Percentiles rank a stretch among this genome's conserved stretches.
phyloP scores from a whole-genome alignment of 1,284 basidiomycete genomes.

The Marasmius fiardii region DNA sequence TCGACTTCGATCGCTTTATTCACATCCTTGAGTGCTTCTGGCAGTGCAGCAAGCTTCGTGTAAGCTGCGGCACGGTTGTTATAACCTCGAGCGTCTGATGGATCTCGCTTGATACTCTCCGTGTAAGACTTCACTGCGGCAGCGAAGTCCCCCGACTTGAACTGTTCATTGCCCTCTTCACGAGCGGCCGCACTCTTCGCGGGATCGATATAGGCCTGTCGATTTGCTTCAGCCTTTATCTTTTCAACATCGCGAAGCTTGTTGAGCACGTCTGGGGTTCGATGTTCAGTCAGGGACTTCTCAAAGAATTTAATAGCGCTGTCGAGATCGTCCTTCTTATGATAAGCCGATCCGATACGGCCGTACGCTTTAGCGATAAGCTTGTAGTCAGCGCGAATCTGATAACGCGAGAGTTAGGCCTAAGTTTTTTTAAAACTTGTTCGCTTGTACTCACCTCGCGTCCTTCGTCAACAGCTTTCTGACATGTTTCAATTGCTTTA shows the following conservation, averaged over 20 bases:
- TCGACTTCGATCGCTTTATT: constrained; percentile 94
- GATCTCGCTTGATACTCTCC: constrained; percentile 96
- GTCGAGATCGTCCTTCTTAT: constrained; percentile 75
- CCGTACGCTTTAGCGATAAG: constrained; percentile 86
- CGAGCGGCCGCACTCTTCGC: constrained; percentile 82
- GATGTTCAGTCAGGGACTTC: constrained; percentile 95
- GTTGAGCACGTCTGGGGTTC: constrained; percentile 89
- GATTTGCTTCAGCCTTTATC: constrained; percentile 73
- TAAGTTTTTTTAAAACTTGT: too few relatives aligned
- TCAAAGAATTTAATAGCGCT: constrained; percentile 88
- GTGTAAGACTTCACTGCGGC: constrained; percentile 92
- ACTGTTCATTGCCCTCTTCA: constrained; percentile 89
- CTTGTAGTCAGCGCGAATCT: constrained; percentile 81
- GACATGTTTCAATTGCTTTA: constrained; percentile 87
- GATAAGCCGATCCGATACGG: constrained; percentile 85
- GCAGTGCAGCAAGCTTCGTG: constrained; percentile 90
- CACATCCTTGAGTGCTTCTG: constrained; percentile 95
- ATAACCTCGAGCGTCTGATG: constrained; percentile 87
- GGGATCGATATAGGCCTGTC: constrained; percentile 87
- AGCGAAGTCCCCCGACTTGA: constrained; percentile 91
- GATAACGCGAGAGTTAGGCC: background rate
- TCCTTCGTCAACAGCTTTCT: constrained; percentile 94
- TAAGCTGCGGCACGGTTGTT: constrained; percentile 98
- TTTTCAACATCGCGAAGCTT: constrained; percentile 90
- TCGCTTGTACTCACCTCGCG: constrained; percentile 49